Conservation (phyloP, 1,284 basidiomycete genomes). For the Cryptococcus sp. region DNA sequence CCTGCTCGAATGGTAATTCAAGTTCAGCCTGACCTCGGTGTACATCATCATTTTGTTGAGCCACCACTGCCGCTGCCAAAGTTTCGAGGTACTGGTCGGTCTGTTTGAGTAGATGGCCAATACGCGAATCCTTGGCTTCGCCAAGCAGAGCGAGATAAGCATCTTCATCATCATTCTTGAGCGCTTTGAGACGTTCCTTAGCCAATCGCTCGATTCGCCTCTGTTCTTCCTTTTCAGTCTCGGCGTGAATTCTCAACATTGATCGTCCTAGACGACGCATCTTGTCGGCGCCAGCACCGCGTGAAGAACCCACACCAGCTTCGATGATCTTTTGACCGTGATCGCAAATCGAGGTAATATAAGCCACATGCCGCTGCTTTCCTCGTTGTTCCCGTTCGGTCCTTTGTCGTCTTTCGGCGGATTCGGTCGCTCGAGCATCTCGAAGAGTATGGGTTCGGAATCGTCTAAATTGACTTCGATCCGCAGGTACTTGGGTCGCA, state of each 20-base stretch:
- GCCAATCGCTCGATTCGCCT: conserved; percentile 85
- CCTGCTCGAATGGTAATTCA: conserved; percentile 52
- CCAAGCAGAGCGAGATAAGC: conserved; percentile 99
- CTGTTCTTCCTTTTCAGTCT: conserved; percentile 55
- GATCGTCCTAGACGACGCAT: conserved; percentile 48
- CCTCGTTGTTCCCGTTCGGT: conserved; percentile 87
- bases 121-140: conserved; percentile 98
- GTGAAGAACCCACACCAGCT: conserved; percentile 48
- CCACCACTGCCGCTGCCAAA: conserved; percentile 87
- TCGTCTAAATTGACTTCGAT: conserved; percentile 86
- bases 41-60: conserved; percentile 79
- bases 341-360: conserved; percentile 78
- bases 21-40: conserved; percentile 32
- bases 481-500: conserved; percentile 83
- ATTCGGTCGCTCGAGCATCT: conserved; percentile 86
- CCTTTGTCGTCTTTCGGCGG: conserved; percentile 86
- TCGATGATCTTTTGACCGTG: conserved; percentile 76
- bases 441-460: conserved; percentile 81
- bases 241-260: conserved; percentile 51
- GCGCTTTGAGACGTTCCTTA: conserved; percentile 96
- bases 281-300: conserved; percentile 39
- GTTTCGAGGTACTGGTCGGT: conserved; percentile 95
- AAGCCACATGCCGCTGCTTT: conserved; percentile 94
- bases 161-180: conserved; percentile 98
- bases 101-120: conserved; percentile 91